Evolutionary conservation across 495 filamentous ascomycete genomes (phyloP).

Genomic region (Xanthoparmelia taractica): DNA sequence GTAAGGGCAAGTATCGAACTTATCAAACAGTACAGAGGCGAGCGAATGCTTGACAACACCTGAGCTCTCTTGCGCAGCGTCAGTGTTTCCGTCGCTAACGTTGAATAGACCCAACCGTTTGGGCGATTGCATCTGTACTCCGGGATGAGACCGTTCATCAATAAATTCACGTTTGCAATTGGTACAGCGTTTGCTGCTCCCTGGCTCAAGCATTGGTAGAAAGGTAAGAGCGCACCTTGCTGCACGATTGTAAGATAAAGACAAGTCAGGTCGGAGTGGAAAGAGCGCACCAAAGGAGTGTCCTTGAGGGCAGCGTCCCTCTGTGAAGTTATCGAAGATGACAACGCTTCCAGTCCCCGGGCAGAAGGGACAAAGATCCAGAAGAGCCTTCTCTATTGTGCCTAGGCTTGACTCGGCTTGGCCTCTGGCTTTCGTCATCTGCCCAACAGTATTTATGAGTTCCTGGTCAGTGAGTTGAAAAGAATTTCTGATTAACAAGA

Average conservation of each 20-base stretch:
- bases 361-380: slow-evolving; percentile 20
- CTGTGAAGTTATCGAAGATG: slow-evolving; percentile 14
- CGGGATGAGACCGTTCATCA: slow-evolving; percentile 30
- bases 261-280: no score
- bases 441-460: not conserved
- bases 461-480: not conserved
- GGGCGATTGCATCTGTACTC: not conserved
- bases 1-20: slow-evolving; percentile 49
- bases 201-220: slow-evolving; percentile 48
- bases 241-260: slow-evolving; percentile 21
- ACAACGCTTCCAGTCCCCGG: not conserved
- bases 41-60: slow-evolving; percentile 9
- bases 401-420: not conserved
- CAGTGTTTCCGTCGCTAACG: not conserved
- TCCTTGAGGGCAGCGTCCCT: slow-evolving; percentile 13
- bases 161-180: slow-evolving; percentile 43
- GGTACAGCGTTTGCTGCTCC: slow-evolving; percentile 48
- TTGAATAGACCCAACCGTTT: not conserved
- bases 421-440: slow-evolving; percentile 4
- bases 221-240: slow-evolving; percentile 50
- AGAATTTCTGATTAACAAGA: not conserved
- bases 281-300: slow-evolving; percentile 21
- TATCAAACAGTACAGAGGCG: slow-evolving; percentile 34
- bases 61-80: not conserved
- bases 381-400: not conserved